A percentile compares a stretch with the other conserved stretches of the same genome.
Evolutionary conservation across 2,329 filamentous ascomycete species (phyloP).

Genomic region (Colletotrichum orchidophilum): DNA sequence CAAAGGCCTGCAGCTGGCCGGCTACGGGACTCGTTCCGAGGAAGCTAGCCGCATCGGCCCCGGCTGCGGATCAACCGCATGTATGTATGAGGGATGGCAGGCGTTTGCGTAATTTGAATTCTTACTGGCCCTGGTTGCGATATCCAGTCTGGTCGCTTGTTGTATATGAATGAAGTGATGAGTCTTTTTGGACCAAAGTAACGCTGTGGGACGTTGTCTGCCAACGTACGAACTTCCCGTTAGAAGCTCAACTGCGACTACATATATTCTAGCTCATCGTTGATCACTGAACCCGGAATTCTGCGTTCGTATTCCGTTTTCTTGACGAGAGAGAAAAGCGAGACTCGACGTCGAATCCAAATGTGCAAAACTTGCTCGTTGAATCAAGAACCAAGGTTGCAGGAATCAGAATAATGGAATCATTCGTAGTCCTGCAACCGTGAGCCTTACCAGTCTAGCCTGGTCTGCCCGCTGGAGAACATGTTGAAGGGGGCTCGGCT

Average conservation of each 20-base stretch:
- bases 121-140: conserved; percentile 25
- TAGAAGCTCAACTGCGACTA: neutral
- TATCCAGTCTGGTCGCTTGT: neutral
- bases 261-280: neutral
- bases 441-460: neutral
- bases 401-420: neutral
- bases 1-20: conserved; percentile 3
- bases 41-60: conserved; percentile 10
- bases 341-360: neutral
- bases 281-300: neutral
- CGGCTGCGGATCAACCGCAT: conserved; percentile 37
- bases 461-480: neutral
- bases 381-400: neutral
- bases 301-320: neutral
- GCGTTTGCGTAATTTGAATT: conserved; percentile 36
- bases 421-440: neutral
- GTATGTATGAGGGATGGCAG: conserved; percentile 36
- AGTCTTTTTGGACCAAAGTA: neutral
- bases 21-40: conserved; percentile 11
- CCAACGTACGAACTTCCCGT: neutral
- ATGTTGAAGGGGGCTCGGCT: neutral
- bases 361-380: neutral
- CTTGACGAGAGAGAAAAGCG: neutral
- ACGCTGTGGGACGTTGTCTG: neutral
- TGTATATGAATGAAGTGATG: neutral